Base-by-base conservation (phyloP, 345 rosid species). In the Pelargonium nanum region DNA sequence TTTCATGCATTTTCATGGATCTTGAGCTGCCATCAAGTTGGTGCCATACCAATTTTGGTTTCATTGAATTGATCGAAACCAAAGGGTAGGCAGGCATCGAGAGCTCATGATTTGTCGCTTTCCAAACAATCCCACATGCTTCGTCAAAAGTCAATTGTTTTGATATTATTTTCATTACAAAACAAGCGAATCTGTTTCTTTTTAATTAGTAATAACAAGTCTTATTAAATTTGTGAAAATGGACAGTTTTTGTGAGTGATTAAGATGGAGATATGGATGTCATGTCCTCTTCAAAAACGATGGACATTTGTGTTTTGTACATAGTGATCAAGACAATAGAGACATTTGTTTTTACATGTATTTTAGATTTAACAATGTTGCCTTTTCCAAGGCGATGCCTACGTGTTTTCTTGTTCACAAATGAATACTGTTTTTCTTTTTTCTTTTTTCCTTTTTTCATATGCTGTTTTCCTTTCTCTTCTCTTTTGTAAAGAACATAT, bases 401-500 rank as follows among this genome's bases (percentile, higher is more conserved):
- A n/a, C n/a, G 32, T 40, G 48, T 40, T 17, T 40, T 40, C 2
- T 2, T 40, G 48, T 12, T 40, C 10, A 6, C 1, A 40, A 40
- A 40, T 40, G 17, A 40, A 6, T n/a, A n/a, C 48, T 40, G 0
- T 40, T 2, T 10, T 34, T 40, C 10, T 3, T 40, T 40, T 40
- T 10, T 12, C 2, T 40, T 3, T 19, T n/a, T n/a, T n/a, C n/a
- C n/a, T n/a, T n/a, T n/a, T n/a, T n/a, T n/a, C n/a, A n/a, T n/a
- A n/a, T n/a, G n/a, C n/a, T n/a, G n/a, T n/a, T n/a, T n/a, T n/a
- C n/a, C 20, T 24, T 44, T 30, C 26, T 30, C 24, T 58, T 17
- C n/a, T 58, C 28, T 15, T 56, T 23, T 30, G 59, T 58, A 70
- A 56, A 55, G 13, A 34, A 9, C 6, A 34, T 34, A 34, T 4